Evolutionary conservation across 768 basidiomycete species (phyloP), one percentile per base, ranked within the genome.

Genomic region (Suillus placidus): DNA sequence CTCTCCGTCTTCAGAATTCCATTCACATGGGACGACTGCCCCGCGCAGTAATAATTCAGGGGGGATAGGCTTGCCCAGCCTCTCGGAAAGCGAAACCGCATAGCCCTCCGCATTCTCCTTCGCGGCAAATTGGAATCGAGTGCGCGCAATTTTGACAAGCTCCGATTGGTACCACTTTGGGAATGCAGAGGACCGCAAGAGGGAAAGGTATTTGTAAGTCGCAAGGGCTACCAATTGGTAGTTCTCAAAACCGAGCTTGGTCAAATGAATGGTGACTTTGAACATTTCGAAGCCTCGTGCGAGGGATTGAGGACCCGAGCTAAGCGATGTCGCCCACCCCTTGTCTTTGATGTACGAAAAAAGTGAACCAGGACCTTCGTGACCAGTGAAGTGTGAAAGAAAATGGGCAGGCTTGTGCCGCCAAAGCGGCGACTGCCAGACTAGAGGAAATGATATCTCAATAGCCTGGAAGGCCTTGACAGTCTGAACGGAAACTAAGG

Each of bases 321-420:
- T 87, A 60, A 99, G 80, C 14, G 82, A 81, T 35, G 89, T 94
- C 43, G 92, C 84, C 94, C 95, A 97, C 3, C 94, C 93, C 72
- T 90, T 91, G 67, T 83, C 82, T 80, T 97, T 99, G 64, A 99
- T 83, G 74, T 95, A 94, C 1, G 95, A 93, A 71, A 93, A 85
- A 37, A 99, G 79, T 1, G 97, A 98, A 2, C 97, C 97, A 42
- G 90, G 88, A 1, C 95, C 95, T 78, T 98, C 95, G 73, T 98
- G 94, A 0, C 95, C 95, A 38, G 95, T 78, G 72, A 97, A 88
- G 73, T 95, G 92, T 4, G 87, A 83, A 30, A 98, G 73, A 75
- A 93, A 91, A 63, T 85, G 76, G 6, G 82, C 86, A 5, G 96
- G 95, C 78, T 96, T 92, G 75, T 88, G 80, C 70, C 87, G 85